Conservation (phyloP, 345 rosid genomes). For the Hibiscus tridactylites region DNA sequence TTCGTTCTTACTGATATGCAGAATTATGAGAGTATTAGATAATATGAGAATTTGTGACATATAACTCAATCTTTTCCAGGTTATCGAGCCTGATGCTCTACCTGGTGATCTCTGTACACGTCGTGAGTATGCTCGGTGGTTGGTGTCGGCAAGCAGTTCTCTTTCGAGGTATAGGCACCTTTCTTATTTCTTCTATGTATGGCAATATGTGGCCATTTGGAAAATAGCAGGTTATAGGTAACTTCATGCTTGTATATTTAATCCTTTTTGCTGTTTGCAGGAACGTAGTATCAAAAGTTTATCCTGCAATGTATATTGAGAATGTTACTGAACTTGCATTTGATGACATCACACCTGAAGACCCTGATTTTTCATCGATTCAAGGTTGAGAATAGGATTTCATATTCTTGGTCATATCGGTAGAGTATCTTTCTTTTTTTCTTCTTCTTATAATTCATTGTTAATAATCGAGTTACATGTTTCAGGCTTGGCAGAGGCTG, state of each 20-base stretch:
- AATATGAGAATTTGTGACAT: conserved; percentile 1
- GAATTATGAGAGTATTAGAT: not conserved
- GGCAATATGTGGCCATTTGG: conserved; percentile 5
- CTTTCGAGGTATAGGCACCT: conserved; percentile 60
- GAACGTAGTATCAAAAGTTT: conserved; percentile 68
- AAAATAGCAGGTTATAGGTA: conserved; percentile 10
- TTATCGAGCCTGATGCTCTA: conserved; percentile 69
- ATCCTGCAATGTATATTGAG: conserved; percentile 87
- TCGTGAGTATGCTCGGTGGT: conserved; percentile 93
- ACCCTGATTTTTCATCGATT: conserved; percentile 86
- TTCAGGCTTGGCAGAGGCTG: conserved; percentile 97
- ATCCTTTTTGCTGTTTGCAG: conserved; percentile 34
- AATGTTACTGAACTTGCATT: conserved; percentile 86
- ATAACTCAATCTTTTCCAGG: conserved; percentile 36
- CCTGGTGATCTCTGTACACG: conserved; percentile 83
- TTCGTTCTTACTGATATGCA: not conserved
- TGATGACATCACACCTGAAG: conserved; percentile 75
- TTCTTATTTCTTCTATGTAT: conserved; percentile 11
- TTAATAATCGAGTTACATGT: conserved; percentile 19
- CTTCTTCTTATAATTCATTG: not conserved
- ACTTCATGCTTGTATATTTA: not conserved
- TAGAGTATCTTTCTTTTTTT: conserved; percentile 1
- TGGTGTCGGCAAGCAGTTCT: conserved; percentile 74
- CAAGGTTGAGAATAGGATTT: conserved; percentile 52
- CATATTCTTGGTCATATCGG: not conserved